These are phyloP conservation scores for Citrus medica DNA, from an alignment of 345 rosid species.

Conservation along the genomic window DNA sequence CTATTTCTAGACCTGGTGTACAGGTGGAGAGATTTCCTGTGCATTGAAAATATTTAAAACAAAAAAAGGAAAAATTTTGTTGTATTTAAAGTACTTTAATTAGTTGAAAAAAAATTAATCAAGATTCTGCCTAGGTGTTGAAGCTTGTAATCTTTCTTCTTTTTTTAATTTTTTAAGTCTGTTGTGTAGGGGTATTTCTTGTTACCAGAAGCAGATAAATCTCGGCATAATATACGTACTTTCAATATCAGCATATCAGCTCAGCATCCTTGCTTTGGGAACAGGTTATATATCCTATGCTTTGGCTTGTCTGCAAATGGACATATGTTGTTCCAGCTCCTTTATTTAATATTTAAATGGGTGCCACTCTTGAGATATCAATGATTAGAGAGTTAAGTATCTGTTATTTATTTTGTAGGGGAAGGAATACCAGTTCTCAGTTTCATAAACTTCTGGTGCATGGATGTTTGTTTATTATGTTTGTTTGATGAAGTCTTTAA, in stretches of 20 bases:
- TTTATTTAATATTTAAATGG: not conserved
- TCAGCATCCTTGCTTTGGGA: constrained; percentile 94
- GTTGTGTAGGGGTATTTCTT: constrained; percentile 78
- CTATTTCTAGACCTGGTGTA: not conserved
- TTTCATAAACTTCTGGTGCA: not conserved
- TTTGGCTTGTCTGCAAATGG: constrained; percentile 8
- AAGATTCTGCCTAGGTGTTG: not conserved
- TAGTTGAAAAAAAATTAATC: not conserved
- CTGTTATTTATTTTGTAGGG: not conserved
- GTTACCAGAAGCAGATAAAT: constrained; percentile 85
- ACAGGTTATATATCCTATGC: constrained; percentile 58
- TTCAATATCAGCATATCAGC: constrained; percentile 85
- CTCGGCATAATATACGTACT: constrained; percentile 79
- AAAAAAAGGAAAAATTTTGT: not conserved
- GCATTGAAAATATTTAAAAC: not conserved
- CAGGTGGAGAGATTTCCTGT: not conserved
- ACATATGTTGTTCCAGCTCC: not conserved
- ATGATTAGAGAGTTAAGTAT: not conserved
- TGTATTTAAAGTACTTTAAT: not conserved
- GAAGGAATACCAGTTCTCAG: not conserved
- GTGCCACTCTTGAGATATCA: not conserved
- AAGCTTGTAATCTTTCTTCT: not conserved
- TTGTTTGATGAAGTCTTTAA: not conserved
- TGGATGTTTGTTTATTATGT: not conserved
- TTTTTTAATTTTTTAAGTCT: not conserved